Evolutionary conservation across 1,139 yeast genomes (phyloP), one percentile per base, ranked within the genome.

Genomic region (Hyphopichia pseudoburtonii): DNA sequence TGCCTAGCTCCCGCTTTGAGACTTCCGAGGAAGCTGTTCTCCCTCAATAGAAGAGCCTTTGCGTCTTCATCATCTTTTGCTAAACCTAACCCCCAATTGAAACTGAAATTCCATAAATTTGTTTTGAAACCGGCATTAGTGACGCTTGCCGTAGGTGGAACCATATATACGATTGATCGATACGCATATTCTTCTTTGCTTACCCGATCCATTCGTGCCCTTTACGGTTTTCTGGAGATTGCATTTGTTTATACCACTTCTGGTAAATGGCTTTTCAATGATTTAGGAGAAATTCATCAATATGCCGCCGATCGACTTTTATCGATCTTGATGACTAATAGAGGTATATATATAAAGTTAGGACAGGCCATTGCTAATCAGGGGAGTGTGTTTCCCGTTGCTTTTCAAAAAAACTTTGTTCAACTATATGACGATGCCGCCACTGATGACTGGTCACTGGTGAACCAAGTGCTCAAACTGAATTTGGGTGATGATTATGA

Each of bases 361-460:
- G 90, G 90, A 28, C 90, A 83, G 62, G 82, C 86, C 27, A 74
- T 83, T 29, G 89, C 89, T 14, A 77, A 83, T 50, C 89, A 83
- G 50, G 84, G 86, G 1, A 63, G 73, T 11, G 65, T 82, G 44
- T 78, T 86, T 50, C 95, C 95, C 1, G 57, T 66, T 23, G 82
- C 77, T 17, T 82, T 64, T 52, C 85, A 80, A 46, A 65, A 62
- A 31, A 68, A 73, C 46, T 80, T 83, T 52, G 66, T 71, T 14
- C 58, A 64, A 41, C 60, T 86, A 34, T 86, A 83, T 49, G 94
- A 86, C 52, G 69, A 73, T 35, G 95, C 92, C 1, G 89, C 90
- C 0, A 66, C 62, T 31, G 92, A 85, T 48, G 41, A 72, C 1
- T 84, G 92, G 90, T 56, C 48, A 0, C 63, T 63, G 9, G 67